A percentile compares a stretch with the other conserved stretches of the same genome.
Conservation (phyloP, 257 asterid species). For the Linaria vulgaris region DNA sequence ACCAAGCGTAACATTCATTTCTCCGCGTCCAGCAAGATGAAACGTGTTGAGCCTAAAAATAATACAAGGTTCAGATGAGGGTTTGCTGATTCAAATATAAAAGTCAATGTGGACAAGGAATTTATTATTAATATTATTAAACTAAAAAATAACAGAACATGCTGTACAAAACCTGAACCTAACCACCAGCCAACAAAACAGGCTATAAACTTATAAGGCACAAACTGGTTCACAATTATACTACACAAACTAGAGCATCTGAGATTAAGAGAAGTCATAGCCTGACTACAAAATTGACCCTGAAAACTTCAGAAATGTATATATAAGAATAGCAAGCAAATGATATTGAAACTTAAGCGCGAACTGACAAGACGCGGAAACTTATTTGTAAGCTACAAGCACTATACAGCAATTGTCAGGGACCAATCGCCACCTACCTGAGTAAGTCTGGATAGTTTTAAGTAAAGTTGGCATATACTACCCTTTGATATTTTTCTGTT, state of each 20-base stretch:
- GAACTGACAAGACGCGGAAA: too few relatives aligned
- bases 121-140: neutral
- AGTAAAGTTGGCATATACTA: too few relatives aligned
- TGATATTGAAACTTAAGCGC: neutral
- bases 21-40: conserved; percentile 99
- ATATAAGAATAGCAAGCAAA: neutral
- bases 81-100: neutral
- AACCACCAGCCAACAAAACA: conserved; percentile 1
- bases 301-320: neutral
- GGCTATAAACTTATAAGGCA: neutral
- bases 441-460: too few relatives aligned
- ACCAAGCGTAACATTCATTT: conserved; percentile 98
- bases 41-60: conserved; percentile 83
- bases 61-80: conserved; percentile 25
- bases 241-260: neutral
- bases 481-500: too few relatives aligned
- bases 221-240: neutral
- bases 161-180: neutral
- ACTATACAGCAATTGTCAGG: neutral
- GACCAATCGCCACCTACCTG: too few relatives aligned
- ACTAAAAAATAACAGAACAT: neutral
- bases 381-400: neutral
- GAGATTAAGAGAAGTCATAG: conserved; percentile 2
- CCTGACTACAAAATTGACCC: neutral
- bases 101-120: neutral